phyloP scores from a whole-genome alignment of 345 rosid species.

The Draba incana region DNA sequence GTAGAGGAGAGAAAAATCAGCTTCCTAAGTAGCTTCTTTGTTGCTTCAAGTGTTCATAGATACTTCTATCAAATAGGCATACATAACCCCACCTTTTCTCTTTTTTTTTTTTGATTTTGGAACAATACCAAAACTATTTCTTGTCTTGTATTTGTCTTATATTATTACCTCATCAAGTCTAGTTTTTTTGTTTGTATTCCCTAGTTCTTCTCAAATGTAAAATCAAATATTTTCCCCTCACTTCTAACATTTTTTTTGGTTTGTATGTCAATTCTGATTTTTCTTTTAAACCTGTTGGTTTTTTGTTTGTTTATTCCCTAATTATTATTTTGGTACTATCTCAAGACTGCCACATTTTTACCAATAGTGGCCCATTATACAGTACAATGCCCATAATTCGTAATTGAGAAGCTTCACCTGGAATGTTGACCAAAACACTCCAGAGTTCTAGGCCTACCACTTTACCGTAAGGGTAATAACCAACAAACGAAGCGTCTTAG shows the following conservation, averaged over 20 bases:
- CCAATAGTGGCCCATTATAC: background rate
- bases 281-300: too few species aligned
- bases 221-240: constrained; percentile 31
- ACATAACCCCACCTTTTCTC: constrained; percentile 32
- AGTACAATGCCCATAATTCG: background rate
- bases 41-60: constrained; percentile 42
- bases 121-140: constrained; percentile 30
- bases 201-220: constrained; percentile 33
- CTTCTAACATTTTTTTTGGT: background rate
- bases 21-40: constrained; percentile 38
- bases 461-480: constrained; percentile 31
- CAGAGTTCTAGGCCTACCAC: constrained; percentile 28
- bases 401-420: constrained; percentile 15
- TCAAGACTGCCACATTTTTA: background rate
- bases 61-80: constrained; percentile 39
- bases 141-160: constrained; percentile 36
- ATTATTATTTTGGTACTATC: constrained; percentile 4
- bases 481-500: constrained; percentile 38
- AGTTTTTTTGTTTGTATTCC: constrained; percentile 21
- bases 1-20: constrained; percentile 38
- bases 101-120: constrained; percentile 24
- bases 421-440: constrained; percentile 21
- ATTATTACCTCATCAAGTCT: constrained; percentile 33
- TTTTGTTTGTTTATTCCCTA: too few species aligned
- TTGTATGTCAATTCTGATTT: too few species aligned